Percentiles rank a stretch among this genome's conserved stretches.
Evolutionary conservation across 192 early-diverging fungal genomes (phyloP).

Genomic region (Backusella mclennaniae): DNA sequence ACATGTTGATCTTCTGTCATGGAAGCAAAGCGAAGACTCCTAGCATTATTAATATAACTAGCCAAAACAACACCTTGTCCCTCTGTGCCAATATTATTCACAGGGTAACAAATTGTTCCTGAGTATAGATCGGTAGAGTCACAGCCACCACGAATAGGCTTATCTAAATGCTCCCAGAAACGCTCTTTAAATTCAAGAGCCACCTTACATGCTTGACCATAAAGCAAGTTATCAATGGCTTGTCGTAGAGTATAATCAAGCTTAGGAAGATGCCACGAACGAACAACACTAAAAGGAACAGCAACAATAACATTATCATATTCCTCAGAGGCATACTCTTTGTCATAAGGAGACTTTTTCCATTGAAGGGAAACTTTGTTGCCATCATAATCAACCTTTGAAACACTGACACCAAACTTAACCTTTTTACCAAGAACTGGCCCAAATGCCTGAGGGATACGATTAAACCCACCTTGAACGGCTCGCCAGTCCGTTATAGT

Average conservation of each 20-base stretch:
- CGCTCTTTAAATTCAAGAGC: constrained; percentile 26
- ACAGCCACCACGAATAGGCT: constrained; percentile 29
- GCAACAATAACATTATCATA: constrained; percentile 37
- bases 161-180: constrained; percentile 32
- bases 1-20: constrained; percentile 24
- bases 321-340: not conserved
- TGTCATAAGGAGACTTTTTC: constrained; percentile 11
- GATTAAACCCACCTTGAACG: constrained; percentile 30
- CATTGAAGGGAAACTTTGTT: constrained; percentile 26
- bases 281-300: constrained; percentile 26
- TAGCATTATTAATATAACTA: constrained; percentile 18
- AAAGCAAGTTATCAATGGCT: constrained; percentile 20
- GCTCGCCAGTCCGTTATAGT: constrained; percentile 16
- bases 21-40: constrained; percentile 11
- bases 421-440: constrained; percentile 20
- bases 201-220: constrained; percentile 19
- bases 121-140: constrained; percentile 22
- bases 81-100: constrained; percentile 16
- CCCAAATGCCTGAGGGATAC: constrained; percentile 30
- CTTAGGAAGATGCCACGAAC: constrained; percentile 33
- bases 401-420: constrained; percentile 19
- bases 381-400: constrained; percentile 15
- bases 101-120: constrained; percentile 15
- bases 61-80: constrained; percentile 21
- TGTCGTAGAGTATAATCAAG: constrained; percentile 6